A percentile compares a stretch with the other conserved stretches of the same genome.
These are phyloP conservation scores for Parasitella parasitica DNA, from an alignment of 371 early-diverging fungal genomes.

Conservation along the genomic window DNA sequence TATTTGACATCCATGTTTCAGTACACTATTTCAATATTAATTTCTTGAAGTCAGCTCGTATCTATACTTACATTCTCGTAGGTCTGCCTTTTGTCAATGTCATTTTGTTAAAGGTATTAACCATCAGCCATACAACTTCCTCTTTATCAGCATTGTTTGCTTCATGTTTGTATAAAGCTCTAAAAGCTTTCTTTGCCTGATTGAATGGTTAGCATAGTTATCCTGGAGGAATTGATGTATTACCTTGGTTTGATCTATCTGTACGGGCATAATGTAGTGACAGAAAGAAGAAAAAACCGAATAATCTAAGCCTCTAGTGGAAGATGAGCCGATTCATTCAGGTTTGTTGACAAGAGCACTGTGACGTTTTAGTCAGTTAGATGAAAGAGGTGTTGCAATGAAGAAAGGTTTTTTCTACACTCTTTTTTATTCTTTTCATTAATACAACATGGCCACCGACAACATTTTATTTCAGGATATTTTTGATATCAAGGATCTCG, in stretches of 20 bases:
- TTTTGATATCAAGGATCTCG: slow-evolving; percentile 86
- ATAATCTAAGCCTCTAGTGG: slow-evolving; percentile 14
- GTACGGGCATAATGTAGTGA: neutral
- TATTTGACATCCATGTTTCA: slow-evolving; percentile 42
- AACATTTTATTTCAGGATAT: slow-evolving; percentile 83
- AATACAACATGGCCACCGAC: slow-evolving; percentile 58
- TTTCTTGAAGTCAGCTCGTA: no score
- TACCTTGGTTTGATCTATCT: slow-evolving; percentile 23
- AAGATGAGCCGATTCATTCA: neutral
- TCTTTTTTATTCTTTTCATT: neutral
- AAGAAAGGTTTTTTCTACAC: neutral
- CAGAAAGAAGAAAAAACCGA: neutral
- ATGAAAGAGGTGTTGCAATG: neutral
- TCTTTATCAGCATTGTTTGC: slow-evolving; percentile 15
- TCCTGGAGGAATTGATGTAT: neutral
- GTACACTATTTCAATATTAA: slow-evolving; percentile 20
- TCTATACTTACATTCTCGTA: slow-evolving; percentile 32
- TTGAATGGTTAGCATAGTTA: neutral
- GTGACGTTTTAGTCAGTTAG: neutral
- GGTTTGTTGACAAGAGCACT: neutral
- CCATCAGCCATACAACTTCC: slow-evolving; percentile 41
- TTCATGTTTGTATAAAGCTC: slow-evolving; percentile 38
- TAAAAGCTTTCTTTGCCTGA: slow-evolving; percentile 37
- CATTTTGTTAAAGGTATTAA: slow-evolving; percentile 27
- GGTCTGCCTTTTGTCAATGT: slow-evolving; percentile 21